phyloP scores from a whole-genome alignment of 768 basidiomycete species.

The Leccinum longicurvipes region DNA sequence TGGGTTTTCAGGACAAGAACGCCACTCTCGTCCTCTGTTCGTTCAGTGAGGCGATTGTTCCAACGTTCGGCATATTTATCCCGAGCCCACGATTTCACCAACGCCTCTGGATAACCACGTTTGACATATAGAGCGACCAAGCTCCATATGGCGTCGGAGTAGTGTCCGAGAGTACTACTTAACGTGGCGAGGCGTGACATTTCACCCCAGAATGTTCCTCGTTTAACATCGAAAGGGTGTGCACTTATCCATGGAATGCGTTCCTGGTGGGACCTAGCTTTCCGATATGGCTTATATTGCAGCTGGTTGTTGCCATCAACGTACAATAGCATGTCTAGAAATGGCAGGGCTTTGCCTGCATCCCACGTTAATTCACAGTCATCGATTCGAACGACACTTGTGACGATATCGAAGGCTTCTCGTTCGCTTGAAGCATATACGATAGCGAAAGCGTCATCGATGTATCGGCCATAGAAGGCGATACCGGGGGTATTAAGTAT shows the following conservation, averaged over 20 bases:
- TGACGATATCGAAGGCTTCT: neutral
- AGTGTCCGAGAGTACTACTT: neutral
- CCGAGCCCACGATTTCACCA: no score
- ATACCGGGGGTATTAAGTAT: neutral
- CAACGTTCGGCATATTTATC: no score
- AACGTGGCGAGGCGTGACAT: slow-evolving; percentile 1
- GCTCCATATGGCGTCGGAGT: neutral
- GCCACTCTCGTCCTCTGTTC: neutral
- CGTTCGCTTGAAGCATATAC: neutral
- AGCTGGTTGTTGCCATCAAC: neutral
- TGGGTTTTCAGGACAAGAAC: neutral
- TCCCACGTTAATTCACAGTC: slow-evolving; percentile 3
- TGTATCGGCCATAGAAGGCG: slow-evolving; percentile 1
- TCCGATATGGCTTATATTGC: slow-evolving; percentile 2
- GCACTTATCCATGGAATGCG: slow-evolving; percentile 7
- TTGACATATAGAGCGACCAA: neutral
- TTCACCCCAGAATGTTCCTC: slow-evolving; percentile 4
- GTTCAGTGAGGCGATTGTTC: neutral
- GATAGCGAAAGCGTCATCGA: neutral
- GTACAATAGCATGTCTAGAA: slow-evolving; percentile 7
- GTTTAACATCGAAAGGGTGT: slow-evolving; percentile 5
- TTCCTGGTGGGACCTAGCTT: neutral
- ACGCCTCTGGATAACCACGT: neutral
- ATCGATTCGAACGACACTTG: neutral
- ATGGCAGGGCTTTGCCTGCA: neutral